These are phyloP conservation scores for Colletotrichum tanaceti DNA, from an alignment of 2,329 filamentous ascomycete genomes.

Conservation along the genomic window DNA sequence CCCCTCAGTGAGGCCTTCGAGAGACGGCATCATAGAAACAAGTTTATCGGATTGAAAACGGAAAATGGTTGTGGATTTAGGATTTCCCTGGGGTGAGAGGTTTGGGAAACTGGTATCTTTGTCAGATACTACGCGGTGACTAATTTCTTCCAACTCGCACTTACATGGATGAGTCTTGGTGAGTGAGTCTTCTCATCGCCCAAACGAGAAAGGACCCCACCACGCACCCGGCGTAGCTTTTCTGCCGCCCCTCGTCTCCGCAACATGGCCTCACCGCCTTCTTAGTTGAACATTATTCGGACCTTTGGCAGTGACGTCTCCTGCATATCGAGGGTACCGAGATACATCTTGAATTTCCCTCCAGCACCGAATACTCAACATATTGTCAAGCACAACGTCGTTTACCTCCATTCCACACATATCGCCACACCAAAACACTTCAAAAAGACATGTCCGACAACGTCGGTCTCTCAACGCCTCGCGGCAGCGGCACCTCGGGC, in stretches of 20 bases:
- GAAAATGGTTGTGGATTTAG: background rate
- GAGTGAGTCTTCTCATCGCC: conserved; percentile 36
- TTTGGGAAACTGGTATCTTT: background rate
- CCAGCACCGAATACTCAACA: conserved; percentile 4
- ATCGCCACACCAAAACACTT: background rate
- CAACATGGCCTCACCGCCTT: conserved; percentile 24
- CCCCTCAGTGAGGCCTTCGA: conserved; percentile 42
- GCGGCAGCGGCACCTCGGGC: conserved; percentile 94
- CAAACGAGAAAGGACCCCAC: conserved; percentile 38
- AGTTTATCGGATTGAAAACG: background rate
- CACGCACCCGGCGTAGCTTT: conserved; percentile 29
- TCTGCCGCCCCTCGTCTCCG: conserved; percentile 27
- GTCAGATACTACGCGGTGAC: background rate
- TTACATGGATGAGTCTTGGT: conserved; percentile 40
- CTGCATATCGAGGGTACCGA: conserved; percentile 11
- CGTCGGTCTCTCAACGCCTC: conserved; percentile 93
- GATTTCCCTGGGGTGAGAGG: background rate
- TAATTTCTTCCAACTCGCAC: conserved; percentile 18
- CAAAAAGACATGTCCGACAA: conserved; percentile 85
- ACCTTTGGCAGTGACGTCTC: conserved; percentile 36
- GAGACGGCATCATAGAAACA: conserved; percentile 48
- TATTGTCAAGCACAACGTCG: background rate
- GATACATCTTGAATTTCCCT: conserved; percentile 28
- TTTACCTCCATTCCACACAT: background rate
- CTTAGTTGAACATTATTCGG: conserved; percentile 20